Percentiles rank a stretch among this genome's conserved stretches.
Conservation (phyloP, 2,329 filamentous ascomycete species). For the Aureobasidium sp. region DNA sequence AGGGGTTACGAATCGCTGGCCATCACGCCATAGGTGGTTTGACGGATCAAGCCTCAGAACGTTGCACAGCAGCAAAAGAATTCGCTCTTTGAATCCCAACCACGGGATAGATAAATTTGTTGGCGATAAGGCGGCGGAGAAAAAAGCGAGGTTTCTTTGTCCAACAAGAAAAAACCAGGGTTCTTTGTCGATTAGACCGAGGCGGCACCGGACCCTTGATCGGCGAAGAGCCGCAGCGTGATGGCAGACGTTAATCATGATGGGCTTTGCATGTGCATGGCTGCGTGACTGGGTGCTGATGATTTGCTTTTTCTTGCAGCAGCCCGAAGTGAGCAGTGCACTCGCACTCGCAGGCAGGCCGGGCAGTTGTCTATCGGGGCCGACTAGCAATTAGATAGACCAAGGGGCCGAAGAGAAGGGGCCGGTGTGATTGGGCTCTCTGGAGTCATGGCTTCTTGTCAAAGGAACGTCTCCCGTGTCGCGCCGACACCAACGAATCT, state of each 20-base stretch:
- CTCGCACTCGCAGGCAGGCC: not conserved
- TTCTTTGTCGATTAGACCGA: not conserved
- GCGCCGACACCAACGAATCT: constrained; percentile 5
- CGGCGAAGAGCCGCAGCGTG: not conserved
- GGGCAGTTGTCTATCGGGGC: not conserved
- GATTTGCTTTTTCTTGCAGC: not conserved
- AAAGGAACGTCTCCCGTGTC: not conserved
- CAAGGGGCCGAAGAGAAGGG: not conserved
- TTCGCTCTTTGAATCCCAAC: not conserved
- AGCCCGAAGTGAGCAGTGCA: not conserved
- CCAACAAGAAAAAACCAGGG: not conserved
- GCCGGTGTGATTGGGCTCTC: not conserved
- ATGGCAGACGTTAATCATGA: not conserved
- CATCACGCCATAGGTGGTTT: not conserved
- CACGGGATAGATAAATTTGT: not conserved
- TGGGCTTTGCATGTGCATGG: not conserved
- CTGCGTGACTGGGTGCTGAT: not conserved
- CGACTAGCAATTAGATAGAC: not conserved
- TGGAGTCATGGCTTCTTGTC: not conserved
- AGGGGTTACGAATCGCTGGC: not conserved
- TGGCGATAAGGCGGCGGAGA: not conserved
- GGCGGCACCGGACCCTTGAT: not conserved
- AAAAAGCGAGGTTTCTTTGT: not conserved
- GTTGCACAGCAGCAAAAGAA: not conserved
- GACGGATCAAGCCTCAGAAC: not conserved